Evolutionary conservation across 805 yeast genomes (phyloP), one percentile per base, ranked within the genome.

Genomic region (Wickerhamomyces silvicola): DNA sequence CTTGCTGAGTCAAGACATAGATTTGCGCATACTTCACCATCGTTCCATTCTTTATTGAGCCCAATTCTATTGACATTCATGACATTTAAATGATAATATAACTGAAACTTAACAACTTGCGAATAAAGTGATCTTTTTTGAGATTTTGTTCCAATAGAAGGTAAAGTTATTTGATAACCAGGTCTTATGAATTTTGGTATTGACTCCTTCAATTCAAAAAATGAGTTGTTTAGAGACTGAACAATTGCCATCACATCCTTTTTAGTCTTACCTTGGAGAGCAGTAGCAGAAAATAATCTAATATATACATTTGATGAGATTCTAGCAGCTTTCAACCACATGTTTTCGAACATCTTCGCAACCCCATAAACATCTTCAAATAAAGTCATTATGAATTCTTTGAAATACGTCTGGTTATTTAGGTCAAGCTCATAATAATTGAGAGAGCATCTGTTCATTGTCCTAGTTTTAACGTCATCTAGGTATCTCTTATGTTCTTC

Each of bases 171-270:
- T 18, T 28, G 26, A 18, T 32, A 26, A 2, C 41, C 43, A 5
- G 43, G 43, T 22, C 41, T 39, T 2, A 39, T 37, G 15, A 30
- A 31, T 20, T 27, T 29, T 13, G 43, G 43, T 10, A 37, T 16
- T 1, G 21, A 12, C 5, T 28, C 27, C 11, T 31, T 37, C 10
- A 36, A 12, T 3, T 15, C n/a, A 16, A 28, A 22, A 10, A 37
- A 31, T n/a, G 27, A 11, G 7, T 29, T 22, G n/a, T 39, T 39
- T 7, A 39, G 20, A 2, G 10, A 3, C 7, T 29, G 24, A 11
- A 39, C 30, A 15, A 27, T 32, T 4, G 10, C 9, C 23, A 36
- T 23, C 8, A 37, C 27, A 7, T 39, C 34, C 11, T 18, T 14
- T 16, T 25, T 31, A 6, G 38, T 22, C 18, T 37, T 39, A 5